Conservation (phyloP, 2,329 filamentous ascomycete species). For the Ascochyta clinopodiicola region DNA sequence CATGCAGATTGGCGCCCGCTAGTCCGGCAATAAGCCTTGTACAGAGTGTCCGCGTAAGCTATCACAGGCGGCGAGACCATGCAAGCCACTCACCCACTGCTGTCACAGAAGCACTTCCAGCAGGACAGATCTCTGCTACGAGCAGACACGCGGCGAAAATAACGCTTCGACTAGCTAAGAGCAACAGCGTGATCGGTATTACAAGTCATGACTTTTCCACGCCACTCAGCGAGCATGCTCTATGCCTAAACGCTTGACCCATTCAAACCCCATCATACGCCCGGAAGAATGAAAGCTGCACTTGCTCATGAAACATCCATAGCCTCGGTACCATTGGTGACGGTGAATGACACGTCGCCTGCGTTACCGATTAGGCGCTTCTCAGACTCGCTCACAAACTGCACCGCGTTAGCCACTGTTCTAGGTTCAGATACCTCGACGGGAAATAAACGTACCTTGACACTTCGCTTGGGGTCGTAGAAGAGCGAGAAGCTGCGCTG, state of each 20-base stretch:
- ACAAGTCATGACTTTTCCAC: constrained; percentile 18
- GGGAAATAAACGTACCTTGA: constrained; percentile 59
- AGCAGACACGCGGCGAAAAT: background rate
- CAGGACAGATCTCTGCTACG: background rate
- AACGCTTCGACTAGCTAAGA: background rate
- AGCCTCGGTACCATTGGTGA: constrained; percentile 64
- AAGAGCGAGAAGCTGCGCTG: constrained; percentile 93
- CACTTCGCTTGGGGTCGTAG: constrained; percentile 86
- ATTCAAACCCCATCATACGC: constrained; percentile 32
- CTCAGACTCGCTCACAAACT: constrained; percentile 87
- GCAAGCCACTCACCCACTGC: background rate
- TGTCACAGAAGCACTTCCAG: background rate
- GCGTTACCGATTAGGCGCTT: constrained; percentile 90
- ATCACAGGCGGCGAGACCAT: constrained; percentile 4
- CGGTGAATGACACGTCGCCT: constrained; percentile 75
- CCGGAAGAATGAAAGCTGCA: constrained; percentile 14
- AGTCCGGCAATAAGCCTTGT: background rate
- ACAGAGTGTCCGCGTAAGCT: background rate
- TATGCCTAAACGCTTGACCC: constrained; percentile 30
- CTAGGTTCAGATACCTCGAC: background rate
- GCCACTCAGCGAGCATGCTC: constrained; percentile 9
- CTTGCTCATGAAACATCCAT: constrained; percentile 68
- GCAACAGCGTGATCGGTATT: constrained; percentile 4
- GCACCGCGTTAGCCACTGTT: constrained; percentile 23
- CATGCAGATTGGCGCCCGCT: background rate